Base-by-base conservation (phyloP, 2,329 filamentous ascomycete genomes). In the Ophiostoma tasmaniense region DNA sequence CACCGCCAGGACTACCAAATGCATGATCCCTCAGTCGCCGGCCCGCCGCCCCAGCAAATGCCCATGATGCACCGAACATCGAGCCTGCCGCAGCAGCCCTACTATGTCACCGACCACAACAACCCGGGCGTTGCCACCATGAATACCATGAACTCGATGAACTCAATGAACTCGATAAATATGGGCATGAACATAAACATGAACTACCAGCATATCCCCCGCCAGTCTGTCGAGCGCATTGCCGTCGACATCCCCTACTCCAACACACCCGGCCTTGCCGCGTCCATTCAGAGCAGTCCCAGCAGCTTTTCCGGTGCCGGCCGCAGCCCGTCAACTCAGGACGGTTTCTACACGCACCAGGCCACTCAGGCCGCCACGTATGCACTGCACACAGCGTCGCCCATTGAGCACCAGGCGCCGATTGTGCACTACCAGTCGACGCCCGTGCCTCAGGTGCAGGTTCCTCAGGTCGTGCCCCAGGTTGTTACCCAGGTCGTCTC, bases 91-190 rank as follows among this genome's bases (percentile, higher is more conserved):
- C 80, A 81, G 67, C 76, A 37, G 8, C 20, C 77, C 6, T 86
- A 82, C 75, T 89, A 87, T 73, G 81, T 88, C 37, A 83, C 87
- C 0, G 86, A 89, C 69, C 84, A 87, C 72, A 83, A 81, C 75
- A 88, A 88, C 73, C 85, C 86, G 11, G 85, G 83, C 14, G 83
- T 89, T 6, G 86, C 85, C 39, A 88, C 85, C n/a, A 65, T 65
- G 64, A 61, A 33, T 25, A 28, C 55, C 55, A 61, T 61, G 55
- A 30, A 30, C 55, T 7, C 25, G 11, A 28, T 61, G 25, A 61
- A 61, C 55, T 17, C 55, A 14, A 84, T 88, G 82, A 86, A 84
- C 50, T 55, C 50, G 1, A 55, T 55, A 22, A 55, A 55, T n/a
- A 45, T 45, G 42, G 42, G 42, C 76, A 81, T 84, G 13, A 70